Evolutionary conservation across 805 yeast species (phyloP).

Genomic region (Gaillardinia entomophila): DNA sequence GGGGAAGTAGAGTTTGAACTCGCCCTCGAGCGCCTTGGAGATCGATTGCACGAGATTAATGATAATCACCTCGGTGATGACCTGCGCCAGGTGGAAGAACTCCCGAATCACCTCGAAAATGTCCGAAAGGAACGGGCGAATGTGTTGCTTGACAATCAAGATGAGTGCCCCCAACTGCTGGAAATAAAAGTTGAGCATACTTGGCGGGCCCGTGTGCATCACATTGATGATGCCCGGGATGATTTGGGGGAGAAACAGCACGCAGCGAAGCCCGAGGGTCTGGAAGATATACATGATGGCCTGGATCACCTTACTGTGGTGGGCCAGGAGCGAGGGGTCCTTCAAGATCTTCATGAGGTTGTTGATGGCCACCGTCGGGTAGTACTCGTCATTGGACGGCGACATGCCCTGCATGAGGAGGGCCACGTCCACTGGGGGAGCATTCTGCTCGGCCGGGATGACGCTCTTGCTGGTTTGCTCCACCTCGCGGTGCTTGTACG

Average conservation of each 20-base stretch:
- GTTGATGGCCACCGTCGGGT: conserved; percentile 89
- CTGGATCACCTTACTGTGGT: conserved; percentile 90
- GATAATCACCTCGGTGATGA: conserved; percentile 67
- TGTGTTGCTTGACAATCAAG: conserved; percentile 81
- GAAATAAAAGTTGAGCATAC: conserved; percentile 81
- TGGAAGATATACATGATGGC: conserved; percentile 89
- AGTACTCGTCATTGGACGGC: conserved; percentile 88
- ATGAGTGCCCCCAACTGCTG: conserved; percentile 80
- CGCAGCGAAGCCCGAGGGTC: conserved; percentile 82
- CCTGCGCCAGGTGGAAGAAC: conserved; percentile 50
- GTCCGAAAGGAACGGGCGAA: conserved; percentile 72
- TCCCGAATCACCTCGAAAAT: conserved; percentile 73
- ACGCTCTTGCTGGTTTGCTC: conserved; percentile 62
- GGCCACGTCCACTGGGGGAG: conserved; percentile 87
- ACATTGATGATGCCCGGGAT: conserved; percentile 84
- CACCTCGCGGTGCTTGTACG: conserved; percentile 89
- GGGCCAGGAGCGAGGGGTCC: conserved; percentile 78
- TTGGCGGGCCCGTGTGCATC: conserved; percentile 74
- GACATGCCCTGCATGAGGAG: conserved; percentile 90
- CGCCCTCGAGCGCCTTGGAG: conserved; percentile 84
- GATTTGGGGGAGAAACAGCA: conserved; percentile 80
- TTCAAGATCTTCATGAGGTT: conserved; percentile 77
- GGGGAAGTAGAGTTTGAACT: conserved; percentile 80
- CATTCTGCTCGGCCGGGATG: conserved; percentile 67
- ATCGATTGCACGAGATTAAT: conserved; percentile 77